These are phyloP conservation scores for Elsinoe arachidis DNA, from an alignment of 2,329 filamentous ascomycete species.

Conservation along the genomic window DNA sequence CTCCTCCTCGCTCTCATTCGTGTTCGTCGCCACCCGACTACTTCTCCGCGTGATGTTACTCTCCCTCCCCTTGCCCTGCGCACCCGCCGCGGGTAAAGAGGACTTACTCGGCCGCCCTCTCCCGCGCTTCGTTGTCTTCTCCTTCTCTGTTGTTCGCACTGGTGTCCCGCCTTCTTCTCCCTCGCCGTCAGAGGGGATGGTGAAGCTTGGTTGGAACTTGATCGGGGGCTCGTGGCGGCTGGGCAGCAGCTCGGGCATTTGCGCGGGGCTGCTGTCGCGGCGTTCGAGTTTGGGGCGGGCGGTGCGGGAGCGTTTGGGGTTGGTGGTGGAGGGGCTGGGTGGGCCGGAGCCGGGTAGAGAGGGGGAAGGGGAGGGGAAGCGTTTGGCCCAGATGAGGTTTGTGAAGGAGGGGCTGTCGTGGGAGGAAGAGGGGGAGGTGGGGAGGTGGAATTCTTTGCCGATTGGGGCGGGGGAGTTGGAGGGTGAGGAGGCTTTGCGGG, in stretches of 20 bases:
- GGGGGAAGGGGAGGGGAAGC: constrained; percentile 3
- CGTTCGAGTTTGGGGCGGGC: not conserved
- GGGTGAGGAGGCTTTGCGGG: too few species aligned
- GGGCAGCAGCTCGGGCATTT: constrained; percentile 26
- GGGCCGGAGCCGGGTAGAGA: constrained; percentile 6
- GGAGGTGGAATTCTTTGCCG: not conserved
- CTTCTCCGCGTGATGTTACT: not conserved
- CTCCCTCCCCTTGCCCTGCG: not conserved
- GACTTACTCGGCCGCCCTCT: not conserved
- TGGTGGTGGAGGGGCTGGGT: constrained; percentile 8
- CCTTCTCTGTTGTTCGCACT: not conserved
- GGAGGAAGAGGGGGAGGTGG: too few species aligned
- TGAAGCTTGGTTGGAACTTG: constrained; percentile 26
- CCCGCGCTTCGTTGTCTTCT: not conserved
- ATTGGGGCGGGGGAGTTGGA: not conserved
- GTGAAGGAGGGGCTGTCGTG: not conserved
- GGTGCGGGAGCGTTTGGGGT: not conserved
- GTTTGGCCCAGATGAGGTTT: constrained; percentile 2
- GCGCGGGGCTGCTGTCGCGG: constrained; percentile 16
- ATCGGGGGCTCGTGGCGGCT: constrained; percentile 24
- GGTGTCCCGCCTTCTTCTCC: not conserved
- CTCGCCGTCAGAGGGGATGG: constrained; percentile 1
- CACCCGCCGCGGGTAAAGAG: constrained; percentile 5
- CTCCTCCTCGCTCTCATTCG: constrained; percentile 12
- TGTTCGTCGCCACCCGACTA: constrained; percentile 3